Evolutionary conservation across 345 rosid genomes (phyloP), one percentile per base, ranked within the genome.

Genomic region (Clarkia xantiana): DNA sequence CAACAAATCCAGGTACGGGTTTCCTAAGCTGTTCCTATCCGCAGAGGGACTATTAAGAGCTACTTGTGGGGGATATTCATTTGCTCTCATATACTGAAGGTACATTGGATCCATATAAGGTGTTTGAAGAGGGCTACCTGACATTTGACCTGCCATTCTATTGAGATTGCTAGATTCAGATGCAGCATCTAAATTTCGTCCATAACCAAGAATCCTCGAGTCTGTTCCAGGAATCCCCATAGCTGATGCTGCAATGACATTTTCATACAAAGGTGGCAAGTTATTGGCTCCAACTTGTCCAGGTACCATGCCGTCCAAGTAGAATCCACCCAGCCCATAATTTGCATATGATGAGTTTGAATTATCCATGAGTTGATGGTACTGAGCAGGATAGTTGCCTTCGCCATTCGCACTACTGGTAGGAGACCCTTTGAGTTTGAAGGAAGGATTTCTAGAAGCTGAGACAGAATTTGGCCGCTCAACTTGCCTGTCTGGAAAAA

Each of bases 351-450:
- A 50, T 19, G 80, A 67, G 63, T 71, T 75, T 14, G 61, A 50
- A 70, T 39, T 57, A 57, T 80, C 88, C 43, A 65, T 39, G 47
- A 71, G 69, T 55, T 72, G 86, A 7, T 29, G 36, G 66, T 79
- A 75, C 42, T 76, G 82, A 54, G 67, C 56, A 44, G 79, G 66
- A 11, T 67, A 63, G 46, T 73, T 61, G 46, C 73, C 67, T 53
- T 84, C 75, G 6, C 77, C 68, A 47, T 71, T 82, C 44, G 71
- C 62, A 13, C 73, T 64, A 18, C 79, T 70, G 18, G 77, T 78
- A 22, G 78, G 82, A 22, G 94, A 75, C 50, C 84, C 86, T 67
- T 72, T 82, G 72, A 71, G 2, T 65, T 71, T 82, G 72, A 71
- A 3, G 47, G 77, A 76, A 14, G 80, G 49, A 56, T 61, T 70